These are phyloP conservation scores for Mortierella sp. DNA, from an alignment of 371 early-diverging fungal genomes.

Conservation along the genomic window DNA sequence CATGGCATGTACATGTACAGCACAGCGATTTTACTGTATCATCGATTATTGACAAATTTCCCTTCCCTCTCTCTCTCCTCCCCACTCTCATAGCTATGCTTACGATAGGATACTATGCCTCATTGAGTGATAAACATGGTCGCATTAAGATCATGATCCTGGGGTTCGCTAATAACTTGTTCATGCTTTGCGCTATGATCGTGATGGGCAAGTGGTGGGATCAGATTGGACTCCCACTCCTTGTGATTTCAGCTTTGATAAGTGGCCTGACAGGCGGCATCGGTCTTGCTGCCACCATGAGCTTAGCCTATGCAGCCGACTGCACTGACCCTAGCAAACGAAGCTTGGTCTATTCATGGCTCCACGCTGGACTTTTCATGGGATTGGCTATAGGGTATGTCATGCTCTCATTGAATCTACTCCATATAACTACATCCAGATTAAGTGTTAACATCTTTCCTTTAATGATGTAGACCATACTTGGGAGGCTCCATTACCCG, in stretches of 20 bases:
- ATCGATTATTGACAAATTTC: background rate
- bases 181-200: slow-evolving; percentile 12
- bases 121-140: slow-evolving; percentile 48
- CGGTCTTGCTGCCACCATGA: slow-evolving; percentile 19
- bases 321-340: slow-evolving; percentile 37
- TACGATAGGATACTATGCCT: slow-evolving; percentile 43
- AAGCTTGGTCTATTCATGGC: slow-evolving; percentile 38
- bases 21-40: background rate
- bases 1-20: background rate
- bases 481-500: slow-evolving; percentile 18
- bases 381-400: slow-evolving; percentile 38
- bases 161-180: slow-evolving; percentile 1
- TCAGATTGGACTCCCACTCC: slow-evolving; percentile 33
- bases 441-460: background rate
- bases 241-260: slow-evolving; percentile 9
- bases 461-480: slow-evolving; percentile 9
- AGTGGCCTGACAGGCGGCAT: slow-evolving; percentile 35
- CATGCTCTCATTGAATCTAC: background rate
- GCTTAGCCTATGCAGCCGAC: slow-evolving; percentile 48
- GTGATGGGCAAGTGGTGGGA: slow-evolving; percentile 50
- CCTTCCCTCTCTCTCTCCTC: background rate
- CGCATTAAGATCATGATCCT: slow-evolving; percentile 31
- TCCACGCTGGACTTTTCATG: slow-evolving; percentile 34
- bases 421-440: background rate
- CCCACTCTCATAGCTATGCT: slow-evolving; percentile 19